Evolutionary conservation across 2,329 filamentous ascomycete genomes (phyloP), one percentile per base, ranked within the genome.

Genomic region (Dendryphion nanum): DNA sequence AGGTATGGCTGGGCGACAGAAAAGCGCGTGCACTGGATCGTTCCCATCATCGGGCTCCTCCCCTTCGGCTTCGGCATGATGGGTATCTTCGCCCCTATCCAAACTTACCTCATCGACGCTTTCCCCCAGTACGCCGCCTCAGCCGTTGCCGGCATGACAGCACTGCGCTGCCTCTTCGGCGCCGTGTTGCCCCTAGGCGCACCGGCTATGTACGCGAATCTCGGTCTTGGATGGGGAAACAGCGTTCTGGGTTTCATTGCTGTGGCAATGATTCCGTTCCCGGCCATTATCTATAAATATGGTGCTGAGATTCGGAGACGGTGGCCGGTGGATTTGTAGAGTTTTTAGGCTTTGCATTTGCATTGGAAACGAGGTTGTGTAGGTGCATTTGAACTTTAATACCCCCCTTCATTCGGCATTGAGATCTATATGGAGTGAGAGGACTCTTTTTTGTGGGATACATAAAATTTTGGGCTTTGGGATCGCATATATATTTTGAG

Each of bases 1-100:
- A 49, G 54, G 35, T 77, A 78, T 49, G 75, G 74, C 4, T 72
- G 74, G 58, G 53, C 68, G 0, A 64, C 69, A 0, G 52, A 77
- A 19, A 49, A 64, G 3, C 46, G 60, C 3, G 46, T 65, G 0
- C 71, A 76, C 51, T 78, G 74, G 73, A 68, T 74, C 18, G 61
- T 62, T 3, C 64, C 66, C 8, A 69, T 70, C 35, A 63, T 69
- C 21, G 61, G 63, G 5, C 63, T 68, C 5, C 20, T 57, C 1
- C 60, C 61, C 29, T 63, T 66, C 33, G 63, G 64, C 12, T 44
- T 63, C 38, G 64, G 62, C 4, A 35, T 62, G 29, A 60, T 65
- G 53, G 56, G 59, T 14, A 55, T 64, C 20, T 61, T 63, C 33
- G 55, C 51, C 0, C 55, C 61, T 1, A 48, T 63, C 0, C 61